Evolutionary conservation across 371 early-diverging fungal genomes (phyloP), one percentile per base, ranked within the genome.

Genomic region (Cokeromyces recurvatus): DNA sequence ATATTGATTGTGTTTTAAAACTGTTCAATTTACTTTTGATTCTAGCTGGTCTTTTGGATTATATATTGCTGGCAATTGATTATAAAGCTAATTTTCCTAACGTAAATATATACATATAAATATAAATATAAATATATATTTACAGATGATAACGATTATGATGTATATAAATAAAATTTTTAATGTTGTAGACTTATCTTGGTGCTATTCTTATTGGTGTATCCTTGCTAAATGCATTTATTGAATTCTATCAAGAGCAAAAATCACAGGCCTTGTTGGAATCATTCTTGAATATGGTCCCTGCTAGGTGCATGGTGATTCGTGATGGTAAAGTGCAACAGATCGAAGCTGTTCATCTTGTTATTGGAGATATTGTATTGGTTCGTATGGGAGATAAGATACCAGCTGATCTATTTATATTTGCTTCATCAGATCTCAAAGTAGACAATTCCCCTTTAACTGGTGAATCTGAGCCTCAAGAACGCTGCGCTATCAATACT

Each of bases 361-460:
- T 94, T 8, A 58, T 71, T 0, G 97, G 97, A 27, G 98, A 97
- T 59, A 62, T 97, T 44, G 87, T 96, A 21, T 82, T 79, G 40
- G 67, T 93, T 23, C 81, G 82, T 32, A 83, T 87, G 80, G 98
- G 98, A 41, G 95, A 96, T 73, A 96, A 95, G 64, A 62, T 92
- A 12, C 95, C 96, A 2, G 97, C 97, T 3, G 98, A 97, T 77
- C 58, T 92, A 37, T 62, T 66, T 41, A 43, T 97, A 20, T 87
- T 87, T 52, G 53, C 75, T 38, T 67, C 79, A 35, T 77, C 78
- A 15, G 94, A 97, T 19, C 68, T 96, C 51, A 92, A 96, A 66
- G 94, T 96, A 31, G 96, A 97, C 74, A 95, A 94, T 77, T 95
- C 96, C 8, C 91, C 91, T n/a, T 63, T 97, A 35, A 97, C 95